phyloP scores from a whole-genome alignment of 176 grass and related monocot genomes.

The Coix lacrymajobi region DNA sequence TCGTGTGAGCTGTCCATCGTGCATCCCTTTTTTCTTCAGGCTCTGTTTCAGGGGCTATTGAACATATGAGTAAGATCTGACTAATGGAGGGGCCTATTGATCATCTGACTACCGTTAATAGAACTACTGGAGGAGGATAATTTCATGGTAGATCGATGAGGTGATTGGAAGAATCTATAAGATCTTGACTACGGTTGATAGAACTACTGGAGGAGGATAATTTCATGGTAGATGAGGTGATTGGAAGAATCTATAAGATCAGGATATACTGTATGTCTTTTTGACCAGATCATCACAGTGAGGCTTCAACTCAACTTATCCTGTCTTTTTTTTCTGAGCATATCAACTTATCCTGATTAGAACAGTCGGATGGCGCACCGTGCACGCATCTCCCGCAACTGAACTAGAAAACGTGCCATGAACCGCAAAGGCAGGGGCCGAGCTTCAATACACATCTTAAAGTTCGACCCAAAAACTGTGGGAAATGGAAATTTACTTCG shows the following conservation, averaged over 20 bases:
- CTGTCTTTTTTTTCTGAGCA: too few relatives aligned
- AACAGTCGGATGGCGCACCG: background rate
- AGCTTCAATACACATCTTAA: too few relatives aligned
- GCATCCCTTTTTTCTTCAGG: background rate
- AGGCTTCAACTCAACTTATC: background rate
- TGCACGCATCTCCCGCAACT: background rate
- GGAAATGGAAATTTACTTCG: too few relatives aligned
- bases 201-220: background rate
- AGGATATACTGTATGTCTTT: background rate
- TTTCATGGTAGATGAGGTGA: background rate
- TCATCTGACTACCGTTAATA: background rate
- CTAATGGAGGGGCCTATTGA: background rate
- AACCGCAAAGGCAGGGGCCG: too few relatives aligned
- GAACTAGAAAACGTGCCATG: background rate
- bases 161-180: background rate
- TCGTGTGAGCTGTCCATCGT: background rate
- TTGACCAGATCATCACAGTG: background rate
- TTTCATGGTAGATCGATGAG: background rate
- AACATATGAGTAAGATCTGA: background rate
- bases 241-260: too few relatives aligned
- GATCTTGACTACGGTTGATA: background rate
- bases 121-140: background rate
- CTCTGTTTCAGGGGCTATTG: background rate
- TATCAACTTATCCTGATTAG: background rate
- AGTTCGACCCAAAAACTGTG: too few relatives aligned